Evolutionary conservation across 805 yeast genomes (phyloP), one percentile per base, ranked within the genome.

Genomic region (Candida gorgasii): DNA sequence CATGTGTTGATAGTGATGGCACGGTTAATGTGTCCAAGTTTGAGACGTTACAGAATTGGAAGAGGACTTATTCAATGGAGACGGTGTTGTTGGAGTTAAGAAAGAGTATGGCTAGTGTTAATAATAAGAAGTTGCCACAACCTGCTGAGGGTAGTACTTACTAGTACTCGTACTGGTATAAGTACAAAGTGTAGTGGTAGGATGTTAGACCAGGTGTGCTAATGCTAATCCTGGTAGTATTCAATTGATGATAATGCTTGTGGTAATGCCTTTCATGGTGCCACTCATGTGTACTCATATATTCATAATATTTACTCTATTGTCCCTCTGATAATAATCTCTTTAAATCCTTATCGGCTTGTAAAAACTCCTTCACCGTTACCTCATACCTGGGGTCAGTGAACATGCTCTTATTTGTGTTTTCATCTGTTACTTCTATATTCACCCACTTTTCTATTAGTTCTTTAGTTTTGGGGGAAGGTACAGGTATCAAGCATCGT

Each of bases 41-140:
- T 52, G 82, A 82, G 29, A 80, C 84, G 12, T 76, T 93, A 61
- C 75, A 78, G 42, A 75, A 79, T 52, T 93, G 99, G 99, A 89
- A 85, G 62, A 76, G 95, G 58, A 73, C 80, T n/a, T 87, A 84
- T 61, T 87, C 90, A 34, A 88, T 93, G 89, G 99, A 93, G 65
- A 86, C 89, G n/a, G 75, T 93, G 6, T 73, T 93, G 50, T 75
- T 90, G 50, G 98, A 90, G 56, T 67, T 93, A 55, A 79, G 99
- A 69, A 86, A 86, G 53, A 52, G 55, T 44, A 92, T 93, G 98
- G 96, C 95, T 1, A 64, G 78, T 15, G 78, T 92, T 3, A 63
- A 81, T 9, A 89, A 93, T 63, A 83, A 89, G 70, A 89, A 87
- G 68, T 71, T 92, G 49, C 72, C 83, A 8, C 99, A 93, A 69